Evolutionary conservation across 306 rosid species (phyloP).

Genomic region (Rosa multiflora): DNA sequence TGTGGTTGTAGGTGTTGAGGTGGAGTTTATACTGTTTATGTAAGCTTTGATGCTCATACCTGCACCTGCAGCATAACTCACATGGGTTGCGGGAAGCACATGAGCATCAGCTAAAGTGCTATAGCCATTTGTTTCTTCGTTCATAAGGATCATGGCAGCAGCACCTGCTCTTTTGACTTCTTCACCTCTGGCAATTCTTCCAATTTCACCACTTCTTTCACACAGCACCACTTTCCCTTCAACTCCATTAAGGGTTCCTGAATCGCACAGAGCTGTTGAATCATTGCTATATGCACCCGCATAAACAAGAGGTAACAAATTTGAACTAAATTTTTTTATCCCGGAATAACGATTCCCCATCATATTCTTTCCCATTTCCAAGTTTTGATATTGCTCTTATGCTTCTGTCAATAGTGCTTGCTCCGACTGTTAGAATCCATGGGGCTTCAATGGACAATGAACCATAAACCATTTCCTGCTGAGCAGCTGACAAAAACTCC

Average conservation of each 20-base stretch:
- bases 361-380: slow-evolving; percentile 44
- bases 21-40: slow-evolving; percentile 26
- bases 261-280: slow-evolving; percentile 17
- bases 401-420: slow-evolving; percentile 53
- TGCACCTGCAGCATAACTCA: slow-evolving; percentile 31
- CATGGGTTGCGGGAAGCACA: slow-evolving; percentile 46
- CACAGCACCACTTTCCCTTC: slow-evolving; percentile 53
- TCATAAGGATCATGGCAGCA: slow-evolving; percentile 45
- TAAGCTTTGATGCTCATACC: slow-evolving; percentile 39
- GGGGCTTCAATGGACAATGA: slow-evolving; percentile 61
- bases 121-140: slow-evolving; percentile 11
- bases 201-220: slow-evolving; percentile 30
- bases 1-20: slow-evolving; percentile 35
- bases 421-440: slow-evolving; percentile 59
- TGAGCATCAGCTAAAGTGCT: slow-evolving; percentile 26
- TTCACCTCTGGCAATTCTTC: not conserved
- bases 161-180: slow-evolving; percentile 47
- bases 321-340: slow-evolving; percentile 19
- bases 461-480: slow-evolving; percentile 45
- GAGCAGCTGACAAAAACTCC: slow-evolving; percentile 72
- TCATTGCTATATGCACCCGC: slow-evolving; percentile 27
- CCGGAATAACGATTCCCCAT: slow-evolving; percentile 47
- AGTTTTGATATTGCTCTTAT: slow-evolving; percentile 40
- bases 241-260: slow-evolving; percentile 22
- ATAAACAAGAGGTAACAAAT: slow-evolving; percentile 43